Evolutionary conservation across 352 stramenopile species (phyloP).

Genomic region (Globisporangium rhizosaccharum): DNA sequence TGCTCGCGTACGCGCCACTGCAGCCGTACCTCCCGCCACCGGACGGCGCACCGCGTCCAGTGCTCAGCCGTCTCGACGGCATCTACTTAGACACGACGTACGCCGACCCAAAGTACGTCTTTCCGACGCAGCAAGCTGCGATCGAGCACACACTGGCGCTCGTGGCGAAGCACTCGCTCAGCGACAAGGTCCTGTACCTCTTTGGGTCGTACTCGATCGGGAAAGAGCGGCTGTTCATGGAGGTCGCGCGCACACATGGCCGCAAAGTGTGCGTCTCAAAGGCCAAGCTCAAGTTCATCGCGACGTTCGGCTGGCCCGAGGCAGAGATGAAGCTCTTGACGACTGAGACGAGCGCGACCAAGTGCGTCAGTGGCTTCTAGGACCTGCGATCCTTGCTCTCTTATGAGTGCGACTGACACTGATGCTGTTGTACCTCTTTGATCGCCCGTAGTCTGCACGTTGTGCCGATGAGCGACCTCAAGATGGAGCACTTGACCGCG

Average conservation of each 20-base stretch:
- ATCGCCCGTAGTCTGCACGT: constrained; percentile 78
- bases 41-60: constrained; percentile 1
- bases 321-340: constrained; percentile 86
- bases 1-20: constrained; percentile 58
- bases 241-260: constrained; percentile 76
- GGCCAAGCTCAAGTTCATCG: constrained; percentile 81
- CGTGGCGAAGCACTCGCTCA: constrained; percentile 43
- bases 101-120: constrained; percentile 91
- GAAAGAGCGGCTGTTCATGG: constrained; percentile 96
- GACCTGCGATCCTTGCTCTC: not conserved
- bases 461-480: constrained; percentile 90
- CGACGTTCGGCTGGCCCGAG: constrained; percentile 79
- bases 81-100: constrained; percentile 98
- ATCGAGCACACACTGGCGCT: constrained; percentile 60
- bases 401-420: not conserved
- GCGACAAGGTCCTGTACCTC: constrained; percentile 87
- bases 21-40: constrained; percentile 32
- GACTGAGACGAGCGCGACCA: constrained; percentile 60
- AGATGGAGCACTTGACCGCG: constrained; percentile 85
- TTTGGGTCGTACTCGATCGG: constrained; percentile 97
- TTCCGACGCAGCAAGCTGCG: constrained; percentile 85
- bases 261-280: constrained; percentile 79
- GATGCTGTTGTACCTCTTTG: not conserved
- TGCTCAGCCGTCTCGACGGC: constrained; percentile 43
- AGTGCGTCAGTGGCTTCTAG: constrained; percentile 30